Conservation (phyloP, 441 rosid genomes). For the Adansonia gregorii region DNA sequence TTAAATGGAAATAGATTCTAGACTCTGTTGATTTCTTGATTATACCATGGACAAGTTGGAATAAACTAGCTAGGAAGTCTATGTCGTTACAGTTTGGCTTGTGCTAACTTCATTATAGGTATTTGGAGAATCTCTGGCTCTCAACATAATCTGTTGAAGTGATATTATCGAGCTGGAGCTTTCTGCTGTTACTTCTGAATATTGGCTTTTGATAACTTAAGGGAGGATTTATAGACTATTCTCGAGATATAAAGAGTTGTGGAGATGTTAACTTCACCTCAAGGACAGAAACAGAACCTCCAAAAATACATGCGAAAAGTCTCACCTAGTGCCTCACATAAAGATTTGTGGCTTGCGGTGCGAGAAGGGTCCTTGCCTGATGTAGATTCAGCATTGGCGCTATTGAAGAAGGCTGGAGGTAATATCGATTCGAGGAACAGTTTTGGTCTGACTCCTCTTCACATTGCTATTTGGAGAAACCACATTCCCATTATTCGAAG, state of each 20-base stretch:
- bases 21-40: constrained; percentile 23
- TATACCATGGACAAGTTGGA: constrained; percentile 34
- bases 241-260: constrained; percentile 31
- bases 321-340: constrained; percentile 47
- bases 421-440: constrained; percentile 73
- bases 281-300: constrained; percentile 58
- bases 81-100: constrained; percentile 18
- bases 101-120: constrained; percentile 12
- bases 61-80: constrained; percentile 18
- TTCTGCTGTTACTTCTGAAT: constrained; percentile 13
- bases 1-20: constrained; percentile 25
- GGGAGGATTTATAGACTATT: constrained; percentile 27
- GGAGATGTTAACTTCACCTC: constrained; percentile 67
- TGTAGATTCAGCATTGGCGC: constrained; percentile 69
- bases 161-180: constrained; percentile 18
- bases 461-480: constrained; percentile 95
- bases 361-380: constrained; percentile 85
- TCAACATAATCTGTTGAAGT: constrained; percentile 18
- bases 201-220: constrained; percentile 23
- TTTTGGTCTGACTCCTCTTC: constrained; percentile 90
- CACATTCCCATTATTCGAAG: constrained; percentile 86
- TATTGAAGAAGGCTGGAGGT: constrained; percentile 82
- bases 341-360: constrained; percentile 82
- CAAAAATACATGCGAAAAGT: constrained; percentile 57
- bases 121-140: constrained; percentile 20